Evolutionary conservation across 108 stramenopile species (phyloP).

Genomic region (Skeletonema tropicum): DNA sequence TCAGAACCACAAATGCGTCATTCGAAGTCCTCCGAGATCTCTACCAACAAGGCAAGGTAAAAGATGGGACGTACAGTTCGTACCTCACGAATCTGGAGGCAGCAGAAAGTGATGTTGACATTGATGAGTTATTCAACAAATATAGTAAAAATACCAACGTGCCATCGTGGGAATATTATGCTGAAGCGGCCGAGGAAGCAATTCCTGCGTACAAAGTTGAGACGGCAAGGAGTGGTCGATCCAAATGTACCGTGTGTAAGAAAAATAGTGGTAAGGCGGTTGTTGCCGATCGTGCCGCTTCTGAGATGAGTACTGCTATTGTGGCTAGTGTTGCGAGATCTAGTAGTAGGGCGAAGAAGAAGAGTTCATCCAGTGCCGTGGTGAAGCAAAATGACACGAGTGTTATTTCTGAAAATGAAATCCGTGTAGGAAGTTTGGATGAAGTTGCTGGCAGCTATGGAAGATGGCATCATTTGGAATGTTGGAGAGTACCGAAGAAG

Average conservation of each 20-base stretch:
- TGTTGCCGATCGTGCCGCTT: not conserved
- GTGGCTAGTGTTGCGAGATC: not conserved
- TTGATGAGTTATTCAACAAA: constrained; percentile 28
- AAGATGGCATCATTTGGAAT: constrained; percentile 55
- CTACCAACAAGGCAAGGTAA: constrained; percentile 25
- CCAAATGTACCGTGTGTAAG: constrained; percentile 29
- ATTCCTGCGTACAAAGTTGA: constrained; percentile 58
- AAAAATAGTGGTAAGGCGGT: constrained; percentile 8
- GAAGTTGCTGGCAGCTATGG: constrained; percentile 45
- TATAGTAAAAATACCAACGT: constrained; percentile 21
- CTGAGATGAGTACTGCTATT: not conserved
- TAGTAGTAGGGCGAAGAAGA: constrained; percentile 5
- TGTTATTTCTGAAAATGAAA: constrained; percentile 21
- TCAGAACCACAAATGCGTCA: constrained; percentile 44
- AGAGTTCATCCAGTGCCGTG: not conserved
- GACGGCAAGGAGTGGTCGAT: constrained; percentile 37
- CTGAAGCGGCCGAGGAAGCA: constrained; percentile 40
- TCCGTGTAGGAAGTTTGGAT: constrained; percentile 51
- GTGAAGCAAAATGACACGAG: constrained; percentile 3
- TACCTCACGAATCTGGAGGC: constrained; percentile 7
- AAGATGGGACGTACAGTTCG: constrained; percentile 31
- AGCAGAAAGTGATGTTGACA: constrained; percentile 2
- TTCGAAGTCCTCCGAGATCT: constrained; percentile 52
- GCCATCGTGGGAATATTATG: constrained; percentile 48
- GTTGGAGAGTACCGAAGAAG: constrained; percentile 46